Evolutionary conservation across 352 stramenopile species (phyloP), one percentile per base, ranked within the genome.

Genomic region (Phytophthora sojae): DNA sequence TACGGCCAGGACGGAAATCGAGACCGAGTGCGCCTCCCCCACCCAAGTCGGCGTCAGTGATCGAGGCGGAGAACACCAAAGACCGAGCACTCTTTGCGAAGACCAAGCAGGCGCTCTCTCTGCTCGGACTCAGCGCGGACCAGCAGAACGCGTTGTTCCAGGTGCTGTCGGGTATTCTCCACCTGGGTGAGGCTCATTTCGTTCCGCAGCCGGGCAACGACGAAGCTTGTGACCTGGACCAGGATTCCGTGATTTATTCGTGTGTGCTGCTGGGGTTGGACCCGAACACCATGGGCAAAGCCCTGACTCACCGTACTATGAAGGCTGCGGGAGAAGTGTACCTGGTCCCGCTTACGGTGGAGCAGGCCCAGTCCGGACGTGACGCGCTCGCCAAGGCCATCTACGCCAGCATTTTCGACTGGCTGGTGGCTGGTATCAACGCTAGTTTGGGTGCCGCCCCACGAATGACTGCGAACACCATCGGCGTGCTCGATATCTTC

Each of bases 381-480:
- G 95, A 99, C 71, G 95, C 95, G 2, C 84, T 99, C 25, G 95
- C 96, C 11, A 99, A 99, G 77, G 84, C 97, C 37, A 87, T 98
- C 23, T 99, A 99, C 77, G 93, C 92, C 1, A 93, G 89, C 61
- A 69, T 99, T n/a, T 99, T 99, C 76, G 79, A 98, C 59, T 99
- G 96, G 96, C 83, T 99, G 44, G 96, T 99, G 37, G 81, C 85
- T 65, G 75, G 78, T 44, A 95, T 98, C 75, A 98, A 98, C 71
- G 79, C 77, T 21, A 96, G 85, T 58, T 62, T 91, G 11, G 74
- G 74, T 32, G 71, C 73, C 4, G 67, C 62, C 0, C 30, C 60
- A 21, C 66, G 64, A 21, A 51, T 75, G 25, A 76, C 69, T 55
- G 25, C 65, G 11, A 70, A 79, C 8, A 77, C 75, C 37, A 96